phyloP scores from a whole-genome alignment of 345 rosid species.

The Hevea brasiliensis region DNA sequence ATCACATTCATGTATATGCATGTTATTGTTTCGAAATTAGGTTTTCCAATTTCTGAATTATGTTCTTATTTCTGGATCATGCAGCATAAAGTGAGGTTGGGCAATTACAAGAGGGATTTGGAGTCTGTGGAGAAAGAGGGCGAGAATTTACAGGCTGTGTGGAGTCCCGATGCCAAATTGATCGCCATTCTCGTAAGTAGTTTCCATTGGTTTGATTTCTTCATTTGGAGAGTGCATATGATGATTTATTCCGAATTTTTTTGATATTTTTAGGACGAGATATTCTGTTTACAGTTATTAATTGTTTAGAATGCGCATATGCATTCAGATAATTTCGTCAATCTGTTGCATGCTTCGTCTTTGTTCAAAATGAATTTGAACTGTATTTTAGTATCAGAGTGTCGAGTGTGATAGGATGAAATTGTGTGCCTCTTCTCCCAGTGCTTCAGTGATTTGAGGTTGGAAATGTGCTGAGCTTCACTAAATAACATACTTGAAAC shows the following conservation, averaged over 20 bases:
- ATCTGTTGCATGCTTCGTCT: background rate
- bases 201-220: background rate
- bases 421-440: background rate
- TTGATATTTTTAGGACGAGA: background rate
- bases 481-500: background rate
- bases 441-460: background rate
- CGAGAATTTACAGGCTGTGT: slow-evolving; percentile 78
- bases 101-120: slow-evolving; percentile 77
- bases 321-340: background rate
- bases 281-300: background rate
- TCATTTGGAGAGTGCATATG: background rate
- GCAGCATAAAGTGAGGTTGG: slow-evolving; percentile 89
- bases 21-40: slow-evolving; percentile 1
- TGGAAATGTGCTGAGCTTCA: background rate
- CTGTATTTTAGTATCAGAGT: background rate
- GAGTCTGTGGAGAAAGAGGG: slow-evolving; percentile 78
- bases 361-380: background rate
- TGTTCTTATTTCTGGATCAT: background rate
- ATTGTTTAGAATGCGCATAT: background rate
- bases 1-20: background rate
- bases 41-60: slow-evolving; percentile 13
- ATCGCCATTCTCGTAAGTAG: slow-evolving; percentile 79
- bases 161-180: slow-evolving; percentile 90
- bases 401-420: background rate
- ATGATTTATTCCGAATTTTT: background rate